Evolutionary conservation across 345 rosid genomes (phyloP).

Genomic region (Brassica incana): DNA sequence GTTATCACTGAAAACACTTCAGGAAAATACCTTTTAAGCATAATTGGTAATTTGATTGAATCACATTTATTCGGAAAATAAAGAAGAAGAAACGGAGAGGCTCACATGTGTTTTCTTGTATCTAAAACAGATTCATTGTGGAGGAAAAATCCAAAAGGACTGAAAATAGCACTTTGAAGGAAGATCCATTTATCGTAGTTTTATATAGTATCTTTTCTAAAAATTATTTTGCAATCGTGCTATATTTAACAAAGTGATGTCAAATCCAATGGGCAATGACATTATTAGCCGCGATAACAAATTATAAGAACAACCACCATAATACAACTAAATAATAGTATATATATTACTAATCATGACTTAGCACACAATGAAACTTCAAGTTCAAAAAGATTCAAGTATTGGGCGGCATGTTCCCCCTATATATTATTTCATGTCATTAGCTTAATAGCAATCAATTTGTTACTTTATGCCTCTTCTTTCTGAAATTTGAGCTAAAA

Average conservation of each 20-base stretch:
- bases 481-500: background rate
- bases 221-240: background rate
- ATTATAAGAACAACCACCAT: conserved; percentile 11
- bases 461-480: conserved; percentile 1
- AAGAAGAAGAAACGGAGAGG: conserved; percentile 29
- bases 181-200: conserved; percentile 17
- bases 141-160: background rate
- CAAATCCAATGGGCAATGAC: conserved; percentile 22
- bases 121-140: conserved; percentile 21
- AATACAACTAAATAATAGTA: background rate
- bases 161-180: conserved; percentile 8
- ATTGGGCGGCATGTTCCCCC: conserved; percentile 37
- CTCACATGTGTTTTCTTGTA: conserved; percentile 27
- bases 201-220: background rate
- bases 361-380: conserved; percentile 21
- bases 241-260: conserved; percentile 23
- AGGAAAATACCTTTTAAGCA: conserved; percentile 25
- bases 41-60: conserved; percentile 34
- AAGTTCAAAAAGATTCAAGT: conserved; percentile 26
- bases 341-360: conserved; percentile 24
- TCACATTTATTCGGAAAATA: background rate
- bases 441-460: conserved; percentile 1
- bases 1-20: conserved; percentile 30
- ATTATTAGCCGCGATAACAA: background rate
- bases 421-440: conserved; percentile 8